Conservation (phyloP, 2,329 filamentous ascomycete species). For the Neodidymelliopsis sp. region DNA sequence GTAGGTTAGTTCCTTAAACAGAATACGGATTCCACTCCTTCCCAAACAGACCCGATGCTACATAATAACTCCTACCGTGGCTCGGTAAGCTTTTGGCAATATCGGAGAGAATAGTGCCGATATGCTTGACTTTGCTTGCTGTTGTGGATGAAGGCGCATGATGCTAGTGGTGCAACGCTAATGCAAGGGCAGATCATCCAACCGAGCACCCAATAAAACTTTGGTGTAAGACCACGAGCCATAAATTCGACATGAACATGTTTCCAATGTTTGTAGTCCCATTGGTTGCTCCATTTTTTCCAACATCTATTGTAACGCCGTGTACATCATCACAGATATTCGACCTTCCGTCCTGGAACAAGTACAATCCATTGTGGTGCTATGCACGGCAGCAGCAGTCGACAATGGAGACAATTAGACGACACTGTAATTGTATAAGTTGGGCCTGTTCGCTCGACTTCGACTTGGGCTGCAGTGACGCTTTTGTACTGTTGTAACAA, state of each 20-base stretch:
- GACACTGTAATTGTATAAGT: not conserved
- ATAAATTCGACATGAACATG: conserved; percentile 1
- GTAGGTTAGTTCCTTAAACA: too few species aligned
- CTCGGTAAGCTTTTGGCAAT: too few species aligned
- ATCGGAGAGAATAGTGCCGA: too few species aligned
- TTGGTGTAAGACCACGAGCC: conserved; percentile 8
- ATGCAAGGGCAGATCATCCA: conserved; percentile 8
- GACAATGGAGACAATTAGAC: not conserved
- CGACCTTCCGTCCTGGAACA: conserved; percentile 13
- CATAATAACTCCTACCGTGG: too few species aligned
- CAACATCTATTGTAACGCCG: conserved; percentile 1
- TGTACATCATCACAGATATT: conserved; percentile 9
- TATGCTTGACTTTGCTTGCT: conserved; percentile 10
- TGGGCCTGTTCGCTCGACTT: not conserved
- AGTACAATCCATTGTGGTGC: conserved; percentile 7
- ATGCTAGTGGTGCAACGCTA: not conserved
- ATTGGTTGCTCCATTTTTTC: not conserved
- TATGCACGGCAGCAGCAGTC: not conserved
- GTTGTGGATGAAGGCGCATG: not conserved
- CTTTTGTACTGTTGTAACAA: not conserved
- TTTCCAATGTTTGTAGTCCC: not conserved
- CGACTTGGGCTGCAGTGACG: not conserved
- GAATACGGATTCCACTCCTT: too few species aligned
- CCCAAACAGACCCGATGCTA: too few species aligned
- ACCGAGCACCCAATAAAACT: conserved; percentile 7